Conservation (phyloP, 2,329 filamentous ascomycete genomes). For the Trichoderma sp. region DNA sequence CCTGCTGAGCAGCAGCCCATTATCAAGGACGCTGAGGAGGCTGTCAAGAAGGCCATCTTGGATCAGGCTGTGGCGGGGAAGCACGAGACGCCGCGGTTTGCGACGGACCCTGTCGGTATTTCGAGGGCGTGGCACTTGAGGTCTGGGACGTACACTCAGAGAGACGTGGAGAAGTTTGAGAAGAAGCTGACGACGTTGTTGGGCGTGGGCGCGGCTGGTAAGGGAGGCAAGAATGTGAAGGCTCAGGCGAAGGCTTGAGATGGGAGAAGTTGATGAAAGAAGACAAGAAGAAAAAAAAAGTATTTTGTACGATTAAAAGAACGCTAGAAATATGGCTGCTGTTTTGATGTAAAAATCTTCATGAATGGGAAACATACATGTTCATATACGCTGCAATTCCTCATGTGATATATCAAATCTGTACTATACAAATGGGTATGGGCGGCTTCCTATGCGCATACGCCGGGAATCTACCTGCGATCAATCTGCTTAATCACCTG, state of each 20-base stretch:
- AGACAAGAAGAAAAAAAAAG: not conserved
- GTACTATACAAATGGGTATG: constrained; percentile 1
- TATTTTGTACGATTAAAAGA: constrained; percentile 6
- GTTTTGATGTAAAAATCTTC: constrained; percentile 18
- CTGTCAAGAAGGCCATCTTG: constrained; percentile 34
- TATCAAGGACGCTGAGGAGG: constrained; percentile 36
- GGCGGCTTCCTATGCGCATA: not conserved
- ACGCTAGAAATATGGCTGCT: not conserved
- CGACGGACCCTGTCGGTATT: constrained; percentile 34
- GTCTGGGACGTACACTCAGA: constrained; percentile 37
- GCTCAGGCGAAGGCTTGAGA: constrained; percentile 26
- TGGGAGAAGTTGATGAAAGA: not conserved
- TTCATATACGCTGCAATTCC: not conserved
- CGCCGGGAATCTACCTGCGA: constrained; percentile 22
- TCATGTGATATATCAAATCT: constrained; percentile 22
- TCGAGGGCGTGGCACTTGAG: constrained; percentile 39
- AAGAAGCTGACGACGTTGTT: constrained; percentile 38
- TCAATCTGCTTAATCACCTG: constrained; percentile 44
- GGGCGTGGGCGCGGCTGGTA: constrained; percentile 14
- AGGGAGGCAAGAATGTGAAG: constrained; percentile 24
- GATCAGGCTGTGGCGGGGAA: constrained; percentile 37
- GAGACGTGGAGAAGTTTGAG: constrained; percentile 40
- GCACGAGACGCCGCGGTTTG: constrained; percentile 37
- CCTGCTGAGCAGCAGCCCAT: constrained; percentile 23
- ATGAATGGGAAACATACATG: constrained; percentile 13